Evolutionary conservation across 164 flowering plant species (phyloP).

Genomic region (Piper longum): DNA sequence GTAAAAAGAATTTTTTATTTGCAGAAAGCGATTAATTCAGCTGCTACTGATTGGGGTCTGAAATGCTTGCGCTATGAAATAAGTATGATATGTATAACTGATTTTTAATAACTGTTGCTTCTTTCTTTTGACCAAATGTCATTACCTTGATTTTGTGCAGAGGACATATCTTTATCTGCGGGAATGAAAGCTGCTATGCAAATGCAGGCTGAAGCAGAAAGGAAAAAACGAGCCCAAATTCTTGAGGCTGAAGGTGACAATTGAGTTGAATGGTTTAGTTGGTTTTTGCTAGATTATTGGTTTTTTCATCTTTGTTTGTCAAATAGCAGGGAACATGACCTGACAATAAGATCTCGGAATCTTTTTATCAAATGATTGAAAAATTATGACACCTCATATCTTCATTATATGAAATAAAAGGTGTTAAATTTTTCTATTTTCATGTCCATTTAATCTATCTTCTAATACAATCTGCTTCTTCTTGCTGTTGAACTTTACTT

Average conservation of each 20-base stretch:
- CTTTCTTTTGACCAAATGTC: not conserved
- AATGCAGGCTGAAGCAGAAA: slow-evolving; percentile 99
- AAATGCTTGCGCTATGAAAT: slow-evolving; percentile 92
- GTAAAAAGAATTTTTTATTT: slow-evolving; percentile 10
- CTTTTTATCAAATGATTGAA: too few relatives aligned
- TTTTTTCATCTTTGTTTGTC: too few relatives aligned
- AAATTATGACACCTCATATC: not conserved
- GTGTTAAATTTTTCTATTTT: too few relatives aligned
- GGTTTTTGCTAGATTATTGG: too few relatives aligned
- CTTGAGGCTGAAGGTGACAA: slow-evolving; percentile 73
- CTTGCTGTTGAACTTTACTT: too few relatives aligned
- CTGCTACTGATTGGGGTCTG: slow-evolving; percentile 85
- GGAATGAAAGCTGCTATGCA: slow-evolving; percentile 90
- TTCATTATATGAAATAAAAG: not conserved
- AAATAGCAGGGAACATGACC: too few relatives aligned
- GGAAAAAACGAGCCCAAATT: slow-evolving; percentile 84
- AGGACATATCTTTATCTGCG: slow-evolving; percentile 87
- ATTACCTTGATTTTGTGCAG: slow-evolving; percentile 15
- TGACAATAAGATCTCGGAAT: too few relatives aligned
- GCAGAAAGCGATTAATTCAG: slow-evolving; percentile 76
- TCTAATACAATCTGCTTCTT: too few relatives aligned
- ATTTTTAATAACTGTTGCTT: too few relatives aligned
- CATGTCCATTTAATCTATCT: too few relatives aligned
- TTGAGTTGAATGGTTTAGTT: not conserved
- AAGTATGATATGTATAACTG: slow-evolving; percentile 25